A percentile compares a stretch with the other conserved stretches of the same genome.
Conservation (phyloP, 148 eudicot genomes). For the Amaranthus palmeri region DNA sequence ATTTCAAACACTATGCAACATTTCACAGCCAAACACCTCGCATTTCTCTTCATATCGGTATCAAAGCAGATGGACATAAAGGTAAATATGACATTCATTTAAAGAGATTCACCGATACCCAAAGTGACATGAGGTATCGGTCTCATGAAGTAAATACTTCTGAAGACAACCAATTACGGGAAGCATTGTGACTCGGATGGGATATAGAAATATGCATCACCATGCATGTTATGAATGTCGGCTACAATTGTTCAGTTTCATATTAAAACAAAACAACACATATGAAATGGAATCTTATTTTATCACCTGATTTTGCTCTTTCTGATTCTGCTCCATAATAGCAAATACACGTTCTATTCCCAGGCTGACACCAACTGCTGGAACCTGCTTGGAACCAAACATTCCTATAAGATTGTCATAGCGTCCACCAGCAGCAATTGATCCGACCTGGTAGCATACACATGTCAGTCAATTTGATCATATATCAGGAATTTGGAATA, state of each 20-base stretch:
- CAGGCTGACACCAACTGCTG: conserved; percentile 90
- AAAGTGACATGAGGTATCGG: no score
- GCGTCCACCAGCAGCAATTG: conserved; percentile 98
- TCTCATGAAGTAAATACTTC: no score
- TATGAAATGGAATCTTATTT: neutral
- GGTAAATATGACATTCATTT: neutral
- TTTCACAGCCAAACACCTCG: neutral
- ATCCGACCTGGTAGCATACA: conserved; percentile 67
- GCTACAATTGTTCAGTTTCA: no score
- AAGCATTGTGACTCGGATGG: neutral
- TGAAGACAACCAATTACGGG: neutral
- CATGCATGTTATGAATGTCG: neutral
- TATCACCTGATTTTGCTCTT: conserved; percentile 70
- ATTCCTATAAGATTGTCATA: conserved; percentile 90
- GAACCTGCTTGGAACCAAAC: conserved; percentile 91
- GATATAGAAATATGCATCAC: neutral
- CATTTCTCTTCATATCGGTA: neutral
- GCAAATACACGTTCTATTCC: conserved; percentile 96
- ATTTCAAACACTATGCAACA: neutral
- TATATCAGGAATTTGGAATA: neutral
- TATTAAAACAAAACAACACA: neutral
- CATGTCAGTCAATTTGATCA: neutral
- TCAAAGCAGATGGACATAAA: neutral
- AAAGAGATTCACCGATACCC: no score
- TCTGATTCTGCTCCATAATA: conserved; percentile 87